Conservation (phyloP, 1,284 basidiomycete genomes). For the Vanrija sp. region DNA sequence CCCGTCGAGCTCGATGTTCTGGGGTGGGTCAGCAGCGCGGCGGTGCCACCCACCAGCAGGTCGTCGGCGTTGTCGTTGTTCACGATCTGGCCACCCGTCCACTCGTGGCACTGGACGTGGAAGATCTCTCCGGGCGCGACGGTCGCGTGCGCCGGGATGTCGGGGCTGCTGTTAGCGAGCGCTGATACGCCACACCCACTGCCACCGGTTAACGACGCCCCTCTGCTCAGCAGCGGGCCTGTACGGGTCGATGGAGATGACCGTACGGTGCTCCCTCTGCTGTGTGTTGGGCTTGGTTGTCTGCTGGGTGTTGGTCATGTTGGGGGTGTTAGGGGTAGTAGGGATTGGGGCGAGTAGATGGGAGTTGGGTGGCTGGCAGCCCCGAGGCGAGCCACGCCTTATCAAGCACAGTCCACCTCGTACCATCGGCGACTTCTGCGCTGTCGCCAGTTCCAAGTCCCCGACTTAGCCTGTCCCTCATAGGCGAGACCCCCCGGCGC, state of each 20-base stretch:
- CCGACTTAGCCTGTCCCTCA: no score
- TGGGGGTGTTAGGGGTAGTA: no score
- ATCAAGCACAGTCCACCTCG: no score
- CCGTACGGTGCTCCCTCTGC: constrained; percentile 3
- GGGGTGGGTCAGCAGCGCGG: background rate
- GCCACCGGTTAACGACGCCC: constrained; percentile 12
- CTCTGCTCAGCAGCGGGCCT: constrained; percentile 6
- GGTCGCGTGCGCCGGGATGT: constrained; percentile 11
- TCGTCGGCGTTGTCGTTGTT: constrained; percentile 62
- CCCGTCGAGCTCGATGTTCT: constrained; percentile 10
- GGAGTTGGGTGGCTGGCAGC: no score
- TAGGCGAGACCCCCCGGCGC: no score
- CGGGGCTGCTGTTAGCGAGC: background rate
- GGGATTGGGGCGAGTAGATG: no score
- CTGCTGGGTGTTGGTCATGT: no score
- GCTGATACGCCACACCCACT: background rate
- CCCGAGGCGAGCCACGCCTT: no score
- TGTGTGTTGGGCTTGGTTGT: no score
- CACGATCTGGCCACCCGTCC: constrained; percentile 63
- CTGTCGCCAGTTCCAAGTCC: no score
- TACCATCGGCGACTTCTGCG: no score
- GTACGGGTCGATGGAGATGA: constrained; percentile 6
- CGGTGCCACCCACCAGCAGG: constrained; percentile 8
- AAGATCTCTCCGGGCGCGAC: constrained; percentile 55
- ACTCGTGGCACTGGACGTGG: constrained; percentile 72